These are phyloP conservation scores for Zoysia matrella DNA, from an alignment of 202 grass and related monocot genomes.

Conservation along the genomic window DNA sequence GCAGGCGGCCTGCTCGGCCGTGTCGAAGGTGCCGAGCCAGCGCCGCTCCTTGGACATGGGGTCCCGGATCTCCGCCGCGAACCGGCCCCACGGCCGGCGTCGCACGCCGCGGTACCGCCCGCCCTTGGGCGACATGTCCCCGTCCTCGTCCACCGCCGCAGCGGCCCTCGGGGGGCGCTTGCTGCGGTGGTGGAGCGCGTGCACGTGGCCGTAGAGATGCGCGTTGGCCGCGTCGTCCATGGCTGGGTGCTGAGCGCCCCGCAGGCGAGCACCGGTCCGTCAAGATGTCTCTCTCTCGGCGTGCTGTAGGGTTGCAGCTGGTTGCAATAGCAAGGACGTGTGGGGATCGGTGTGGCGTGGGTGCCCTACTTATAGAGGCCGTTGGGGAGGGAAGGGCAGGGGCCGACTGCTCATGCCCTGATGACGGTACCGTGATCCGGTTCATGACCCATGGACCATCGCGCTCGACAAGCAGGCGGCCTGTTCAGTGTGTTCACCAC, in stretches of 20 bases:
- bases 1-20: slow-evolving; percentile 94
- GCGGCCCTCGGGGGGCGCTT: slow-evolving; percentile 24
- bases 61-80: slow-evolving; percentile 67
- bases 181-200: slow-evolving; percentile 28
- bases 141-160: slow-evolving; percentile 2
- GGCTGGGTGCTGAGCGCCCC: not conserved
- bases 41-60: slow-evolving; percentile 85
- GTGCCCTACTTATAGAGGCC: slow-evolving; percentile 33
- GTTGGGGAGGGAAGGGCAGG: not conserved
- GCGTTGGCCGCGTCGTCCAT: slow-evolving; percentile 49
- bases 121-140: not conserved
- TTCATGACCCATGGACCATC: no score
- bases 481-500: not conserved
- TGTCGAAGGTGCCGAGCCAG: slow-evolving; percentile 97
- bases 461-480: not conserved
- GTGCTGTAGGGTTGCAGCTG: not conserved
- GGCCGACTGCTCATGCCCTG: not conserved
- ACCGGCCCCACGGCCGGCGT: slow-evolving; percentile 66
- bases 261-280: not conserved
- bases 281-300: not conserved
- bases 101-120: slow-evolving; percentile 86
- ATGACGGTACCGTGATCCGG: not conserved
- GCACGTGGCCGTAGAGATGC: slow-evolving; percentile 35
- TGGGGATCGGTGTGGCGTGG: slow-evolving; percentile 6
- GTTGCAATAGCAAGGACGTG: not conserved